A percentile compares a stretch with the other conserved stretches of the same genome.
Conservation (phyloP, 331 rosid genomes). For the Prunus yedoensis region DNA sequence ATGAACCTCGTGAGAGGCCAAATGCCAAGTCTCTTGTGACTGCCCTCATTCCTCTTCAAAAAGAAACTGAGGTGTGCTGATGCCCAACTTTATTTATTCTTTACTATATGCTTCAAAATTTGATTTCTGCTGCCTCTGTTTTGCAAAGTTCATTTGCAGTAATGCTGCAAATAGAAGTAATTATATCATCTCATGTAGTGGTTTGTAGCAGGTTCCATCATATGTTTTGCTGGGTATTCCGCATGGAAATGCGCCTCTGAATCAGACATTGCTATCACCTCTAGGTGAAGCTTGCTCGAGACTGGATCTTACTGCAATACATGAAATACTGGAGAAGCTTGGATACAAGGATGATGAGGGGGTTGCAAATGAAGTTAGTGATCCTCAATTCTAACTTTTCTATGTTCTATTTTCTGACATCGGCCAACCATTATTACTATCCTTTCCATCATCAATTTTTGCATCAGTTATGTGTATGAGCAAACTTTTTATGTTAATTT, state of each 20-base stretch:
- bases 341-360: slow-evolving; percentile 98
- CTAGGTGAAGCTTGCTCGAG: slow-evolving; percentile 94
- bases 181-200: slow-evolving; percentile 25
- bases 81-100: slow-evolving; percentile 9
- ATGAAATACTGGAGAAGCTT: slow-evolving; percentile 76
- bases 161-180: background rate
- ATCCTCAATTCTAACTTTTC: slow-evolving; percentile 9
- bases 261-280: slow-evolving; percentile 64
- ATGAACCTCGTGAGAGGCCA: slow-evolving; percentile 95
- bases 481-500: background rate
- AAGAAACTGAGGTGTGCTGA: slow-evolving; percentile 63
- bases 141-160: slow-evolving; percentile 13
- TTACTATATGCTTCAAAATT: slow-evolving; percentile 23
- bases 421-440: background rate
- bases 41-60: slow-evolving; percentile 79
- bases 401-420: background rate
- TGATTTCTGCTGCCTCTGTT: slow-evolving; percentile 28
- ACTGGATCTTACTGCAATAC: slow-evolving; percentile 90
- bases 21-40: slow-evolving; percentile 78
- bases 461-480: background rate
- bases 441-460: background rate
- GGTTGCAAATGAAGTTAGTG: slow-evolving; percentile 86
- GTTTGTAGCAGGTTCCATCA: slow-evolving; percentile 65
- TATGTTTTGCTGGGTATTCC: slow-evolving; percentile 73
- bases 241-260: slow-evolving; percentile 47